Percentiles rank a stretch among this genome's conserved stretches.
Conservation (phyloP, 73 alveolate genomes). For the Paramecium primaurelia region DNA sequence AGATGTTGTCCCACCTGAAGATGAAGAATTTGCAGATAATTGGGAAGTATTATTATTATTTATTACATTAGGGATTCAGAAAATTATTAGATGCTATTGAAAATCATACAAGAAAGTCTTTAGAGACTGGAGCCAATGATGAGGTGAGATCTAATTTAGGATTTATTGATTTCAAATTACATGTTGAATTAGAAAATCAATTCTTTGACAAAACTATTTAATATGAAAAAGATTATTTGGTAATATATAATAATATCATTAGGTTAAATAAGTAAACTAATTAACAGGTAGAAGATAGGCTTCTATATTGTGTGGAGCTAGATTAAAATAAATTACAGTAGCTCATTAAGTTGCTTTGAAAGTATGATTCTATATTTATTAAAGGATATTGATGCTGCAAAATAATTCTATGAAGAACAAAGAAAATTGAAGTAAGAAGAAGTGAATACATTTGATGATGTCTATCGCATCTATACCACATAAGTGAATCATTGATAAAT, state of each 20-base stretch:
- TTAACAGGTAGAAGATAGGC: neutral
- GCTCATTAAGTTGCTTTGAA: slow-evolving; percentile 8
- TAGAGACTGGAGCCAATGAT: neutral
- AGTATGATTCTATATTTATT: neutral
- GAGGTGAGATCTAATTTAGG: slow-evolving; percentile 33
- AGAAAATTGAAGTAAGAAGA: slow-evolving; percentile 1
- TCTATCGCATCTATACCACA: neutral
- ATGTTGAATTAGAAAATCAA: slow-evolving; percentile 34
- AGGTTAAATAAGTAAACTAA: neutral
- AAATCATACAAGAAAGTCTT: neutral
- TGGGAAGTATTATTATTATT: neutral
- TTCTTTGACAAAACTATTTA: slow-evolving; percentile 1
- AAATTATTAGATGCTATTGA: slow-evolving; percentile 44
- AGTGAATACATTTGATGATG: slow-evolving; percentile 44
- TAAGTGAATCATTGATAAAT: slow-evolving; percentile 21
- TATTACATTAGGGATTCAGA: slow-evolving; percentile 1
- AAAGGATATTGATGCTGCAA: slow-evolving; percentile 45
- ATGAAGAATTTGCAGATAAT: slow-evolving; percentile 19
- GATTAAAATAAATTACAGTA: neutral
- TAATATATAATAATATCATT: neutral
- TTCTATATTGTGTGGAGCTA: neutral
- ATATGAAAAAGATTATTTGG: slow-evolving; percentile 19
- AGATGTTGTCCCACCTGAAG: neutral
- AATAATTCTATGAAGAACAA: slow-evolving; percentile 20
- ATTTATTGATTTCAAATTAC: slow-evolving; percentile 18